Percentiles rank a stretch among this genome's conserved stretches.
Conservation (phyloP, 176 grass and related monocot genomes). For the Musa acuminata region DNA sequence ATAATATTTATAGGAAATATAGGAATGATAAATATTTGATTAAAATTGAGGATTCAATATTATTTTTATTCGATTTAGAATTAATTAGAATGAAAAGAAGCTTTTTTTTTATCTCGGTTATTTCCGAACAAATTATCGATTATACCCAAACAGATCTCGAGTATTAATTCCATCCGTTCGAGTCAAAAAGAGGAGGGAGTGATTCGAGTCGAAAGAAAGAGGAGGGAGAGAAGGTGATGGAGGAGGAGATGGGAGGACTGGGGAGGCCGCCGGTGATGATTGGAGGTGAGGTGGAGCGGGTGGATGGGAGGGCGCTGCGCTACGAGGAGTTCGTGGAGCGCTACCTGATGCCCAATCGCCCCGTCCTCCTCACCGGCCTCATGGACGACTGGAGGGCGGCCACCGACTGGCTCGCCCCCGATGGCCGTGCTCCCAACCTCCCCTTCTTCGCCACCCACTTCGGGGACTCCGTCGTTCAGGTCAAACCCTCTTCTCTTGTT, state of each 20-base stretch:
- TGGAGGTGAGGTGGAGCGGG: conserved; percentile 61
- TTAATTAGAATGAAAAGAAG: too few relatives aligned
- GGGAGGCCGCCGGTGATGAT: neutral
- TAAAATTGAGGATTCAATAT: too few relatives aligned
- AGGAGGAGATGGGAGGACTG: neutral
- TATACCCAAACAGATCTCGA: too few relatives aligned
- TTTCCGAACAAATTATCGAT: too few relatives aligned
- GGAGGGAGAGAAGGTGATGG: neutral
- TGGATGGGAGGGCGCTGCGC: conserved; percentile 41
- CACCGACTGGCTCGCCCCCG: conserved; percentile 42
- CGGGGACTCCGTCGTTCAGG: conserved; percentile 41
- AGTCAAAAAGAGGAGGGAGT: too few relatives aligned
- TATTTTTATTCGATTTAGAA: too few relatives aligned
- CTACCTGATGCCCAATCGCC: conserved; percentile 56
- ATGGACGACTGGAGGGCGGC: conserved; percentile 49
- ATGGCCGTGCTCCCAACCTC: conserved; percentile 31
- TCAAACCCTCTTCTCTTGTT: neutral
- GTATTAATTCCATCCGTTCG: too few relatives aligned
- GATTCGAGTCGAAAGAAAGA: neutral
- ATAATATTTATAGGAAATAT: too few relatives aligned
- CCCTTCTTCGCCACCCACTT: conserved; percentile 36
- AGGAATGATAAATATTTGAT: too few relatives aligned
- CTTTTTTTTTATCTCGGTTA: too few relatives aligned
- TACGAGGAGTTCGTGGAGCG: conserved; percentile 63
- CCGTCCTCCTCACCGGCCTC: conserved; percentile 78